These are phyloP conservation scores for Chlorencoelia australis DNA, from an alignment of 2,329 filamentous ascomycete species.

Conservation along the genomic window DNA sequence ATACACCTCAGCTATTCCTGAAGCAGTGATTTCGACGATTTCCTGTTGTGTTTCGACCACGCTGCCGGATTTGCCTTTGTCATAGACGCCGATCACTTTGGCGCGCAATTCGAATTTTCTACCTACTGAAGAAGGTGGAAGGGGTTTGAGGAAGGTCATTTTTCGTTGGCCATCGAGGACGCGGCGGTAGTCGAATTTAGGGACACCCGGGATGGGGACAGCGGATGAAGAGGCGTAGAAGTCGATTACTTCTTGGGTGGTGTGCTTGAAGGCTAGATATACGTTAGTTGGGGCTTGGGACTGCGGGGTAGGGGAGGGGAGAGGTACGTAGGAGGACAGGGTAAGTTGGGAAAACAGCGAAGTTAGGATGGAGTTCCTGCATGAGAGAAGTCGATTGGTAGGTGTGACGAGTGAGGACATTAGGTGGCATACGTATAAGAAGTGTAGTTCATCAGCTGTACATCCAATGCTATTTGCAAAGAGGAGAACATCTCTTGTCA, in stretches of 20 bases:
- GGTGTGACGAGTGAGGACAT: background rate
- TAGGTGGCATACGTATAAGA: slow-evolving; percentile 61
- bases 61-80: slow-evolving; percentile 61
- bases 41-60: slow-evolving; percentile 58
- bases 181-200: slow-evolving; percentile 51
- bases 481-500: slow-evolving; percentile 78
- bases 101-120: slow-evolving; percentile 52
- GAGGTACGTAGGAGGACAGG: slow-evolving; percentile 19
- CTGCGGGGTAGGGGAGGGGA: background rate
- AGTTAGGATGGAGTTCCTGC: slow-evolving; percentile 79
- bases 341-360: slow-evolving; percentile 73
- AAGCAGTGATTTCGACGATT: slow-evolving; percentile 45
- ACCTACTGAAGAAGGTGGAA: slow-evolving; percentile 51
- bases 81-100: slow-evolving; percentile 60
- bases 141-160: slow-evolving; percentile 51
- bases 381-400: background rate
- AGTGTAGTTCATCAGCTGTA: slow-evolving; percentile 78
- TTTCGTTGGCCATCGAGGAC: slow-evolving; percentile 60
- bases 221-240: slow-evolving; percentile 51
- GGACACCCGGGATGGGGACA: slow-evolving; percentile 52
- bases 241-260: slow-evolving; percentile 56
- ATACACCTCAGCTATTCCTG: slow-evolving; percentile 48
- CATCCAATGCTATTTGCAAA: slow-evolving; percentile 86
- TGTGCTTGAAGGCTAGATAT: slow-evolving; percentile 51
- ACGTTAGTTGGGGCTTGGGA: slow-evolving; percentile 5